Conservation (phyloP, 257 asterid genomes). For the Ligustrum vulgare region DNA sequence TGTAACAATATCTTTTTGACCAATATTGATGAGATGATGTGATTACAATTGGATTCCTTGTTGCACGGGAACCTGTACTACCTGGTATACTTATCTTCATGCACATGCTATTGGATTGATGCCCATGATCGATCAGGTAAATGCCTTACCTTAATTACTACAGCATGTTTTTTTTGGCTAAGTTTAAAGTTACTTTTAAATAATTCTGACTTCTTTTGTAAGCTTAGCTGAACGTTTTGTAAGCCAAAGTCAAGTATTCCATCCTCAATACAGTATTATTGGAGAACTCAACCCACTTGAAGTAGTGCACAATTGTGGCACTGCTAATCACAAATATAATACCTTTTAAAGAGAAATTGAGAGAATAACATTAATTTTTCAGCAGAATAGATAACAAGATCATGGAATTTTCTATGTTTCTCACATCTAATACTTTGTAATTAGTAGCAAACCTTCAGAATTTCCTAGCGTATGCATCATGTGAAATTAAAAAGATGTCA, state of each 20-base stretch:
- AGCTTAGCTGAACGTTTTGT: no score
- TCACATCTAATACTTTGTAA: no score
- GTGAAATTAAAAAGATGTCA: background rate
- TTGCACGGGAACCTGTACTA: slow-evolving; percentile 88
- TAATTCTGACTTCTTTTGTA: no score
- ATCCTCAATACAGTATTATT: background rate
- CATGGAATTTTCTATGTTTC: background rate
- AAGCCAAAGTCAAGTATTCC: background rate
- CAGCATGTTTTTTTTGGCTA: no score
- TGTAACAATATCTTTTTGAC: background rate
- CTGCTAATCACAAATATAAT: no score
- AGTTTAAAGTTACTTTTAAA: no score
- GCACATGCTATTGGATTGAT: slow-evolving; percentile 96
- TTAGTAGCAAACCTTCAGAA: background rate
- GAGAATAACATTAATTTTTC: background rate
- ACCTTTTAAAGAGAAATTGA: background rate
- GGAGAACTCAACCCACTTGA: no score
- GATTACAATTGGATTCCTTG: background rate
- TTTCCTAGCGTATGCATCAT: background rate
- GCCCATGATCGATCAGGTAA: slow-evolving; percentile 99
- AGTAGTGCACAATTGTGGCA: no score
- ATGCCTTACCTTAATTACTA: background rate
- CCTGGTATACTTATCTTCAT: slow-evolving; percentile 86
- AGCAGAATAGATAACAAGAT: background rate
- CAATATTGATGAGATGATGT: no score